These are phyloP conservation scores for Aspergillus clavatus DNA, from an alignment of 2,329 filamentous ascomycete genomes.

Conservation along the genomic window DNA sequence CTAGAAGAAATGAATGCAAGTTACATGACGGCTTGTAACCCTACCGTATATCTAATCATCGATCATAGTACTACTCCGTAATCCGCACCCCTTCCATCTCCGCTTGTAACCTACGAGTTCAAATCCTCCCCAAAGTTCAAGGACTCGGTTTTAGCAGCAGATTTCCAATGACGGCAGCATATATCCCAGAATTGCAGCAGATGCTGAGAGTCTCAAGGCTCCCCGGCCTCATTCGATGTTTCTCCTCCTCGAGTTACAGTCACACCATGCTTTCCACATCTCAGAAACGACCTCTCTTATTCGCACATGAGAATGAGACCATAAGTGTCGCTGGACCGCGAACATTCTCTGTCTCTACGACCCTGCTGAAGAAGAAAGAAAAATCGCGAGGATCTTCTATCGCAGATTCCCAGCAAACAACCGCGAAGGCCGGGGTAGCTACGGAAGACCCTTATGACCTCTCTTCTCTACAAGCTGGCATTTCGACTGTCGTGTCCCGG, in stretches of 20 bases:
- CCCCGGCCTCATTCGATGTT: neutral
- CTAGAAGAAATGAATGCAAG: no score
- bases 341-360: conserved; percentile 41
- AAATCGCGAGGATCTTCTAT: conserved; percentile 44
- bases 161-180: neutral
- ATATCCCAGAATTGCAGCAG: neutral
- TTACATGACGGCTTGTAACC: no score
- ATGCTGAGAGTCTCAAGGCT: neutral
- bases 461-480: conserved; percentile 51
- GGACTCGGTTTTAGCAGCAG: neutral
- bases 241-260: neutral
- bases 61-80: no score
- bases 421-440: conserved; percentile 29
- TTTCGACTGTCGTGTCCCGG: conserved; percentile 51
- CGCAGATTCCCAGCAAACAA: conserved; percentile 25
- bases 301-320: neutral
- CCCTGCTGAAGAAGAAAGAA: conserved; percentile 51
- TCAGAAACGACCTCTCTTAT: conserved; percentile 1
- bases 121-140: no score
- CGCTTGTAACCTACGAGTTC: no score
- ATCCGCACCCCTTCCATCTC: no score
- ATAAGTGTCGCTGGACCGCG: conserved; percentile 2
- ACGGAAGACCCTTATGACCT: conserved; percentile 58
- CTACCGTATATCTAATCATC: no score
- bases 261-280: neutral